phyloP scores from a whole-genome alignment of 768 basidiomycete species.

The Pluteus cervinus region DNA sequence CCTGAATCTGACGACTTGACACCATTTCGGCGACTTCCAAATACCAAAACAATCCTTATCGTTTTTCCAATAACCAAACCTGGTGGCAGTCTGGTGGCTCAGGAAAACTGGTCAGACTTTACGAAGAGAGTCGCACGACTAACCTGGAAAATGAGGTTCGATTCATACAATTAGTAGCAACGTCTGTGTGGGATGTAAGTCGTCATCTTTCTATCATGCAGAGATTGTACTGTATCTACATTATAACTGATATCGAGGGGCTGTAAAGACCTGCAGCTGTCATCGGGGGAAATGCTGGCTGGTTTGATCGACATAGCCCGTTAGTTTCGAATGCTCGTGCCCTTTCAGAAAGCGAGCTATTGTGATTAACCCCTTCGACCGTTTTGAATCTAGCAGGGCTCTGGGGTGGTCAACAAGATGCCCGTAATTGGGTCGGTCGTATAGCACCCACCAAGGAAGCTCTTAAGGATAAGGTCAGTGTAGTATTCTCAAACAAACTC shows the following conservation, averaged over 20 bases:
- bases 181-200: slow-evolving; percentile 58
- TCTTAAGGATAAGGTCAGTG: slow-evolving; percentile 37
- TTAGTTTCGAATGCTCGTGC: slow-evolving; percentile 38
- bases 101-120: slow-evolving; percentile 38
- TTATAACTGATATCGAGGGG: too few relatives aligned
- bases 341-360: slow-evolving; percentile 48
- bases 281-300: too few relatives aligned
- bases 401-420: slow-evolving; percentile 50
- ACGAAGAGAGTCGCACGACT: slow-evolving; percentile 27
- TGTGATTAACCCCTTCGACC: too few relatives aligned
- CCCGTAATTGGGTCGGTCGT: slow-evolving; percentile 44
- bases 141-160: slow-evolving; percentile 16
- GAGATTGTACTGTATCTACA: too few relatives aligned
- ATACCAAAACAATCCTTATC: slow-evolving; percentile 49
- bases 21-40: slow-evolving; percentile 41
- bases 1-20: slow-evolving; percentile 37
- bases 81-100: too few relatives aligned
- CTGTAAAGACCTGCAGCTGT: too few relatives aligned
- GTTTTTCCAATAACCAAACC: slow-evolving; percentile 45
- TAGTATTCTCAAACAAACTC: too few relatives aligned
- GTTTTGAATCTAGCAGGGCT: slow-evolving; percentile 46
- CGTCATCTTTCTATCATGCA: too few relatives aligned
- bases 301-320: slow-evolving; percentile 11
- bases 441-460: slow-evolving; percentile 54
- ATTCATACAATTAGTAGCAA: slow-evolving; percentile 60